Percentiles rank a stretch among this genome's conserved stretches.
These are phyloP conservation scores for Phytophthora uliginosa DNA, from an alignment of 352 stramenopile species.

Conservation along the genomic window DNA sequence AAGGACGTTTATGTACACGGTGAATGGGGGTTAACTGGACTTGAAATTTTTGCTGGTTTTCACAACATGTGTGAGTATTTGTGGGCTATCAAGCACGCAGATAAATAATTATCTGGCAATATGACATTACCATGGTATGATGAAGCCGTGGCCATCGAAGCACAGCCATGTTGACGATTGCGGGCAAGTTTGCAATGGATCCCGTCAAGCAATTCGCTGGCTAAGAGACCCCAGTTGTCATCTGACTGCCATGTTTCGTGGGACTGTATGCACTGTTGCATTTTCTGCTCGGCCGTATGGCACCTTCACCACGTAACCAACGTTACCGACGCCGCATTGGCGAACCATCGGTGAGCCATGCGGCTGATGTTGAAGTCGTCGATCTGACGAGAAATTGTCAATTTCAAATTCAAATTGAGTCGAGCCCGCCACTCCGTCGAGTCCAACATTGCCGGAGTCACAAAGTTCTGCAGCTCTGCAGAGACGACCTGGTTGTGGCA, in stretches of 20 bases:
- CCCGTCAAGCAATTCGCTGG: neutral
- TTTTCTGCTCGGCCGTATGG: neutral
- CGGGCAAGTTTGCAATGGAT: neutral
- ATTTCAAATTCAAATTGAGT: neutral
- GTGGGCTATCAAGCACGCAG: too few relatives aligned
- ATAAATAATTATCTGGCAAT: too few relatives aligned
- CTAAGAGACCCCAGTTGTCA: neutral
- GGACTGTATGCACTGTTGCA: neutral
- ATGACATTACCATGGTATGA: too few relatives aligned
- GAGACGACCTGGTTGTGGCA: too few relatives aligned
- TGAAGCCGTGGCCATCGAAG: neutral
- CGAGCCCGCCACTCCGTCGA: neutral
- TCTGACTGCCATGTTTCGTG: neutral
- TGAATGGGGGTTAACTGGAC: too few relatives aligned
- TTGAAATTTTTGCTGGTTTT: too few relatives aligned
- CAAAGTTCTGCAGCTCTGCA: too few relatives aligned
- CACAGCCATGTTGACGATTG: neutral
- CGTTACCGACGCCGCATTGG: constrained; percentile 3
- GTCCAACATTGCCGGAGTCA: neutral
- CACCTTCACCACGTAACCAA: neutral
- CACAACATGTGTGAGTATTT: too few relatives aligned
- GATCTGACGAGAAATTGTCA: constrained; percentile 1
- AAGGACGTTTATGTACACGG: too few relatives aligned
- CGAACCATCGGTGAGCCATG: constrained; percentile 6
- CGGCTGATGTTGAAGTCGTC: constrained; percentile 19